phyloP scores from a whole-genome alignment of 2,329 filamentous ascomycete genomes.

The Colletotrichum musae region DNA sequence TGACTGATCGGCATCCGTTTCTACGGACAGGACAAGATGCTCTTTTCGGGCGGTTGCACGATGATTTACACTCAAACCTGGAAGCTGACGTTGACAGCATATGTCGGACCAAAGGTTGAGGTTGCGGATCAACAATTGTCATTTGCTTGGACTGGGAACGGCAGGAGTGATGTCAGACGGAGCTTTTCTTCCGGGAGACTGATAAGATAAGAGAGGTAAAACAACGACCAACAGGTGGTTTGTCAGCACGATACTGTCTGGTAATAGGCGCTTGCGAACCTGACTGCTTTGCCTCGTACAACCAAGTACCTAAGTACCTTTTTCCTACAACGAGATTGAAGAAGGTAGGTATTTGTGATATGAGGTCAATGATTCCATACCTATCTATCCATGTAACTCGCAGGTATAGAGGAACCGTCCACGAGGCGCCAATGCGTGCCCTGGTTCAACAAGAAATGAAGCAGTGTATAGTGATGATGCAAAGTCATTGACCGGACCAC shows the following conservation, averaged over 20 bases:
- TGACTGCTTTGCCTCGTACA: too few relatives aligned
- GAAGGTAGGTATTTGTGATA: neutral
- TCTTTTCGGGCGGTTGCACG: neutral
- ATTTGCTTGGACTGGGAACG: neutral
- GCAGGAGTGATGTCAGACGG: constrained; percentile 30
- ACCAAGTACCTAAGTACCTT: too few relatives aligned
- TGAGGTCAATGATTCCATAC: neutral
- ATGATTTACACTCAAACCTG: neutral
- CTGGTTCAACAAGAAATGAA: neutral
- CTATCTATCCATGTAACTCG: too few relatives aligned
- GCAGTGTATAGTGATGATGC: constrained; percentile 23
- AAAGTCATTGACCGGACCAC: neutral
- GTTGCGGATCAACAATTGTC: neutral
- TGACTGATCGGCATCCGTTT: too few relatives aligned
- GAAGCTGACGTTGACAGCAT: constrained; percentile 7
- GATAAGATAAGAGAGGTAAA: constrained; percentile 14
- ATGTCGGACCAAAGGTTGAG: neutral
- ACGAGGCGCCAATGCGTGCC: neutral
- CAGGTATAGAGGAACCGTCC: neutral
- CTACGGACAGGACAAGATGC: too few relatives aligned
- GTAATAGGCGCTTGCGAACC: too few relatives aligned
- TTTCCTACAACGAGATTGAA: too few relatives aligned
- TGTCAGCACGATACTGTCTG: too few relatives aligned
- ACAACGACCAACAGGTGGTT: too few relatives aligned
- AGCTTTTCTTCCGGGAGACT: neutral